Percentiles rank a stretch among this genome's conserved stretches.
Conservation (phyloP, 352 stramenopile genomes). For the Elongisporangium undulatum region DNA sequence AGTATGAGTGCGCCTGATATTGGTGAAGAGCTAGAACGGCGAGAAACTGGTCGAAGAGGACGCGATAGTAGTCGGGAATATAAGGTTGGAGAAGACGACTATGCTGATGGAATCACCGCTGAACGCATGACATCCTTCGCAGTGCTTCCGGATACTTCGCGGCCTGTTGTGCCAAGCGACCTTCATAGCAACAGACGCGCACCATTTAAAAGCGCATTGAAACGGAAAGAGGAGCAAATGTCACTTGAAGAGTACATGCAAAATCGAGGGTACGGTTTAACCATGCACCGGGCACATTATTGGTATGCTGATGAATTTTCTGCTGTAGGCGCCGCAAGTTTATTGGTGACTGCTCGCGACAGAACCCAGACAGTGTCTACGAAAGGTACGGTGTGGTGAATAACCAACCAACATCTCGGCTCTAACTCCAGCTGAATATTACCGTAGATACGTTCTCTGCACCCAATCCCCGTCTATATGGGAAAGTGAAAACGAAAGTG, state of each 20-base stretch:
- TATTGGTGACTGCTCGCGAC: constrained; percentile 46
- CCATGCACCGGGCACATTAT: background rate
- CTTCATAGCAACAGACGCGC: constrained; percentile 22
- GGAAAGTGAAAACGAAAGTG: constrained; percentile 76
- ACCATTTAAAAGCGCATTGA: constrained; percentile 28
- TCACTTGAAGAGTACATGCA: constrained; percentile 51
- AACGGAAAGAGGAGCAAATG: constrained; percentile 55
- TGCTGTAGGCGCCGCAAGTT: constrained; percentile 49
- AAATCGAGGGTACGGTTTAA: constrained; percentile 31
- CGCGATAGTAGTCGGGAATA: constrained; percentile 35
- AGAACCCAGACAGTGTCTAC: constrained; percentile 48
- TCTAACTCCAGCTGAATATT: background rate
- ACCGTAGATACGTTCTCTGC: constrained; percentile 58
- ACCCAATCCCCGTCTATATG: constrained; percentile 57
- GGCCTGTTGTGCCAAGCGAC: constrained; percentile 7
- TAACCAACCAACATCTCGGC: background rate
- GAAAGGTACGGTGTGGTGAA: constrained; percentile 33
- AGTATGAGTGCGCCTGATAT: constrained; percentile 81
- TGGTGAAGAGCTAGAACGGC: constrained; percentile 45
- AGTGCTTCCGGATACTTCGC: background rate
- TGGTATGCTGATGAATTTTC: background rate
- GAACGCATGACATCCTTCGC: background rate
- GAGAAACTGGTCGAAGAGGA: constrained; percentile 14
- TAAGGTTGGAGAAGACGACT: constrained; percentile 11
- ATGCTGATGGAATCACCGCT: background rate